phyloP scores from a whole-genome alignment of 257 asterid species.

The Solanum etuberosum region DNA sequence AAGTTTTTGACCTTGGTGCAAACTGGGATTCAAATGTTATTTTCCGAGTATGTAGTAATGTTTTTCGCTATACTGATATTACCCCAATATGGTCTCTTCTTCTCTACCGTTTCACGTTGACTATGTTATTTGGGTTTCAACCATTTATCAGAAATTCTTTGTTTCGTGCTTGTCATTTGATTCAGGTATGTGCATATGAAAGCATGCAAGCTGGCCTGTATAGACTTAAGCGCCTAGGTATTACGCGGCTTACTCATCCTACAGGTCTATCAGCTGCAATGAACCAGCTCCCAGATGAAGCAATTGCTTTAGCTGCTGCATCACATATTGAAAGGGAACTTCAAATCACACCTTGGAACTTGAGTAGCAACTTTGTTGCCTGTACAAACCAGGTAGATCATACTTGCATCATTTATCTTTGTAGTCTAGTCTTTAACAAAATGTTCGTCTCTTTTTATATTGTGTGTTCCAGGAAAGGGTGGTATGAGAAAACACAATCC shows the following conservation, averaged over 20 bases:
- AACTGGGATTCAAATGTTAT: background rate
- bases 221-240: conserved; percentile 89
- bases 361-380: conserved; percentile 89
- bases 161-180: background rate
- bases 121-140: conserved; percentile 3
- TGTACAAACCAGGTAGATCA: conserved; percentile 81
- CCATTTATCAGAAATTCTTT: background rate
- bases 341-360: conserved; percentile 97
- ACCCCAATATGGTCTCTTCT: background rate
- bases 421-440: background rate
- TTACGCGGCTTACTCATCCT: conserved; percentile 67
- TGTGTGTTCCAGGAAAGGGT: background rate
- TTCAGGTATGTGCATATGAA: conserved; percentile 91
- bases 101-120: background rate
- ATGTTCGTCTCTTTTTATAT: background rate
- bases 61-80: background rate
- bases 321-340: conserved; percentile 98
- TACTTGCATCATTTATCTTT: background rate
- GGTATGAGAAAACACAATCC: background rate
- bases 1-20: background rate
- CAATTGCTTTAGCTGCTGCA: conserved; percentile 96
- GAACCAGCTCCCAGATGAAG: conserved; percentile 99
- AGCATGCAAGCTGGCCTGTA: conserved; percentile 97
- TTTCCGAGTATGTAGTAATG: background rate
- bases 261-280: conserved; percentile 89